A percentile compares a stretch with the other conserved stretches of the same genome.
Evolutionary conservation across 2,329 filamentous ascomycete species (phyloP).

Genomic region (Hypoxylon rubiginosum): DNA sequence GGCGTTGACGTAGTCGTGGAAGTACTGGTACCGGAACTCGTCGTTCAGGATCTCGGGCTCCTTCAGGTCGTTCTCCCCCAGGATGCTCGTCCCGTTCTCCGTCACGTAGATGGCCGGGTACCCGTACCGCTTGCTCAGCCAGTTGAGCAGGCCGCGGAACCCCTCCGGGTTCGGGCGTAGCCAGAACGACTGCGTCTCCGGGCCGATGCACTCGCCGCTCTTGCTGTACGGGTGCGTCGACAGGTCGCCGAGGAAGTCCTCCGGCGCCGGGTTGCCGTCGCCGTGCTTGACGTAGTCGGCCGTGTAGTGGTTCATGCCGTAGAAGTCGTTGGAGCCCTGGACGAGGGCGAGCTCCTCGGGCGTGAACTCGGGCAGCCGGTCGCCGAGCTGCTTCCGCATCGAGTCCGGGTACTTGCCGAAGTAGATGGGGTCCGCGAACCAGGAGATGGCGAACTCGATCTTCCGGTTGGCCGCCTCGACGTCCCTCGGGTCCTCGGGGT

Average conservation of each 20-base stretch:
- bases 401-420: slow-evolving; percentile 85
- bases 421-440: slow-evolving; percentile 92
- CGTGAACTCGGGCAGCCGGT: slow-evolving; percentile 81
- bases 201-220: slow-evolving; percentile 79
- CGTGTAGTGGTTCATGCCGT: slow-evolving; percentile 95
- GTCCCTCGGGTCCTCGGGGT: slow-evolving; percentile 79
- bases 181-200: slow-evolving; percentile 87
- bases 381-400: slow-evolving; percentile 84
- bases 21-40: slow-evolving; percentile 85
- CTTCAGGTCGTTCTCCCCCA: slow-evolving; percentile 83
- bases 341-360: slow-evolving; percentile 80
- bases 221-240: slow-evolving; percentile 80
- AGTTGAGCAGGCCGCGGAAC: slow-evolving; percentile 82
- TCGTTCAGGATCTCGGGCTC: slow-evolving; percentile 81
- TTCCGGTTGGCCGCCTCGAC: slow-evolving; percentile 83
- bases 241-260: slow-evolving; percentile 82
- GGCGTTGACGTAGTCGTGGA: slow-evolving; percentile 80
- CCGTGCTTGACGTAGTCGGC: slow-evolving; percentile 87
- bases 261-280: slow-evolving; percentile 68
- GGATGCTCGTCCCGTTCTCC: slow-evolving; percentile 88
- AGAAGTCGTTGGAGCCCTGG: slow-evolving; percentile 90
- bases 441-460: slow-evolving; percentile 87
- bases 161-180: slow-evolving; percentile 80
- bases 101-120: slow-evolving; percentile 87
- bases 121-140: slow-evolving; percentile 82